Evolutionary conservation across 2,329 filamentous ascomycete genomes (phyloP).

Genomic region (Ceratocystis diversiconidia): DNA sequence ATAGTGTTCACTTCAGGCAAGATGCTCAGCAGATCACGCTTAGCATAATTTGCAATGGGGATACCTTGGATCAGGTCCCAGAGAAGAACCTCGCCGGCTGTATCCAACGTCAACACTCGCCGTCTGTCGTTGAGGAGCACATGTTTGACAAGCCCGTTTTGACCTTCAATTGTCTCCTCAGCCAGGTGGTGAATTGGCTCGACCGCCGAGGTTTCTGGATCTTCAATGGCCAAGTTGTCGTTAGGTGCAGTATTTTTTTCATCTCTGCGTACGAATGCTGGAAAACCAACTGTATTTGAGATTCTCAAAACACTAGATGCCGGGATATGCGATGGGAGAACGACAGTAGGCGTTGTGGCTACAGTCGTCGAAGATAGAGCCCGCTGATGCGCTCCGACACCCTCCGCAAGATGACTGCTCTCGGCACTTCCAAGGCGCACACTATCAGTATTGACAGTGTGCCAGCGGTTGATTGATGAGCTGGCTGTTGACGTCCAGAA

Average conservation of each 20-base stretch:
- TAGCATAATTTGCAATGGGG: slow-evolving; percentile 83
- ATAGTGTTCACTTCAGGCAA: slow-evolving; percentile 72
- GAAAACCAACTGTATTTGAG: slow-evolving; percentile 71
- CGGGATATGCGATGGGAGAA: slow-evolving; percentile 45
- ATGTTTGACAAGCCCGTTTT: slow-evolving; percentile 90
- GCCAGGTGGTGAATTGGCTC: slow-evolving; percentile 54
- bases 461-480: slow-evolving; percentile 87
- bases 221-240: slow-evolving; percentile 25
- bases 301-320: slow-evolving; percentile 65
- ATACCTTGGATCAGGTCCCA: slow-evolving; percentile 90
- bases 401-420: not conserved
- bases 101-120: slow-evolving; percentile 80
- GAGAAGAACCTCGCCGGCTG: slow-evolving; percentile 81
- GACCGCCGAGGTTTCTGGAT: slow-evolving; percentile 25
- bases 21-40: slow-evolving; percentile 85
- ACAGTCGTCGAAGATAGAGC: slow-evolving; percentile 11
- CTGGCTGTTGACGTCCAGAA: slow-evolving; percentile 84
- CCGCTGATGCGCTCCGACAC: slow-evolving; percentile 5
- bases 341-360: slow-evolving; percentile 33
- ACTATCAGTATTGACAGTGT: slow-evolving; percentile 67
- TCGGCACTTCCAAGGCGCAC: slow-evolving; percentile 41
- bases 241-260: slow-evolving; percentile 37
- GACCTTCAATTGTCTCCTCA: slow-evolving; percentile 78
- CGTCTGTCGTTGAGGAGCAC: slow-evolving; percentile 80
- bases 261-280: slow-evolving; percentile 39